Percentiles rank a stretch among this genome's conserved stretches.
phyloP scores from a whole-genome alignment of 2,329 filamentous ascomycete species.

The Trichocomaceae sp. region DNA sequence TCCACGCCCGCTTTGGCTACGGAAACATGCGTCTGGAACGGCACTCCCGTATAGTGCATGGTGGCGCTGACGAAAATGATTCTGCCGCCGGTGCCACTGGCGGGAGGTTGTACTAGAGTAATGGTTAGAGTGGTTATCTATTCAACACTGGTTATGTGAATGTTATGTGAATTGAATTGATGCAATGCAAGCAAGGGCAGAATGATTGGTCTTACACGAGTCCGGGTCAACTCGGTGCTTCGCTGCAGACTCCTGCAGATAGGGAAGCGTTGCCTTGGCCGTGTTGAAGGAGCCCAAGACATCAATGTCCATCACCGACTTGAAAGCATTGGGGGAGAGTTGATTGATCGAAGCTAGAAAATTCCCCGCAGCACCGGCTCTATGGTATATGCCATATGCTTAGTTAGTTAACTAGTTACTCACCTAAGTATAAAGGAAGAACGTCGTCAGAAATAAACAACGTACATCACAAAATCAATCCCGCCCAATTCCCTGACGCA shows the following conservation, averaged over 20 bases:
- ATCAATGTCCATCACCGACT: slow-evolving; percentile 92
- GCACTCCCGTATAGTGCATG: slow-evolving; percentile 81
- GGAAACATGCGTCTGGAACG: slow-evolving; percentile 81
- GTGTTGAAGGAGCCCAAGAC: slow-evolving; percentile 91
- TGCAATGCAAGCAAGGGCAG: background rate
- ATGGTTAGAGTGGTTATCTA: background rate
- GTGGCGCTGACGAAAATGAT: slow-evolving; percentile 88
- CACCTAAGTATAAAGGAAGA: no score
- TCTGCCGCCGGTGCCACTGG: slow-evolving; percentile 63
- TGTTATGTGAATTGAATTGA: no score
- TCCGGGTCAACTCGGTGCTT: slow-evolving; percentile 56
- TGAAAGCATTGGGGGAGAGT: slow-evolving; percentile 84
- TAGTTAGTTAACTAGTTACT: background rate
- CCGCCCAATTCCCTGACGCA: slow-evolving; percentile 76
- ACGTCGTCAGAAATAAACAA: no score
- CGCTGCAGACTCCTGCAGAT: slow-evolving; percentile 68
- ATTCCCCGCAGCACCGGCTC: slow-evolving; percentile 90
- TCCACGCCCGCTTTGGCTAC: slow-evolving; percentile 91
- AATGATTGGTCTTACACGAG: slow-evolving; percentile 30
- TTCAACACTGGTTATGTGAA: no score
- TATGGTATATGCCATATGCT: slow-evolving; percentile 39
- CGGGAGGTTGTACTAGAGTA: slow-evolving; percentile 25
- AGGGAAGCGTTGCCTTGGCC: slow-evolving; percentile 79
- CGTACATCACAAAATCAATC: slow-evolving; percentile 86
- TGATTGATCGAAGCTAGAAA: slow-evolving; percentile 81